Evolutionary conservation across 1,139 yeast genomes (phyloP).

Genomic region (Candida sp.): DNA sequence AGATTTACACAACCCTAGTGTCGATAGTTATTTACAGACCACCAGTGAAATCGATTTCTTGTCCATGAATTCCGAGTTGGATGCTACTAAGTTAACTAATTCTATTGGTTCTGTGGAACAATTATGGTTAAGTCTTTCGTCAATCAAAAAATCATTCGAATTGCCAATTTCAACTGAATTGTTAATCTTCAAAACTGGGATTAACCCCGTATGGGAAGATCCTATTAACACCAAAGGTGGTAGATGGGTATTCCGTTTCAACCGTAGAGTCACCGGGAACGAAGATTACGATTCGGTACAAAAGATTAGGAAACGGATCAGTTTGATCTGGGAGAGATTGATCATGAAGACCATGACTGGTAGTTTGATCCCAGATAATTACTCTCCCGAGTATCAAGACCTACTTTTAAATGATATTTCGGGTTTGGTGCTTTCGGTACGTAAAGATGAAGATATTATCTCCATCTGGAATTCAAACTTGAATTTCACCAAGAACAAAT

Average conservation of each 20-base stretch:
- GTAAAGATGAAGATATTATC: conserved; percentile 49
- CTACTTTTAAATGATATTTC: conserved; percentile 43
- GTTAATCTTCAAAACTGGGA: conserved; percentile 59
- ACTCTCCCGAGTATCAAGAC: conserved; percentile 29
- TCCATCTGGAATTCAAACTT: conserved; percentile 54
- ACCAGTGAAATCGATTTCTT: conserved; percentile 38
- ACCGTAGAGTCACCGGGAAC: conserved; percentile 19
- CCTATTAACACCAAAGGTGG: conserved; percentile 64
- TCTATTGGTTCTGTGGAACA: conserved; percentile 56
- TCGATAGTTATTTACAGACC: conserved; percentile 40
- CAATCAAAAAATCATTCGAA: conserved; percentile 44
- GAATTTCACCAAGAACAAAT: conserved; percentile 25
- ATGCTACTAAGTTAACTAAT: conserved; percentile 19
- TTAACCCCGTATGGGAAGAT: conserved; percentile 73
- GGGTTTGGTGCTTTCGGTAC: conserved; percentile 50
- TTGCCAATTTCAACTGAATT: conserved; percentile 56
- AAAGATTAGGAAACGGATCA: conserved; percentile 32
- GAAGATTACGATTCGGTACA: conserved; percentile 9
- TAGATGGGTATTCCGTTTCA: conserved; percentile 59
- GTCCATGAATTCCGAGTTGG: conserved; percentile 6
- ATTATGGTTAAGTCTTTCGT: conserved; percentile 53
- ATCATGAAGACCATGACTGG: conserved; percentile 44
- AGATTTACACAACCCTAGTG: conserved; percentile 20
- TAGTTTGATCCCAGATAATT: conserved; percentile 33
- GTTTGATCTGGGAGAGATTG: conserved; percentile 52